These are phyloP conservation scores for Cymodocea nodosa DNA, from an alignment of 116 monocot genomes.

Conservation along the genomic window DNA sequence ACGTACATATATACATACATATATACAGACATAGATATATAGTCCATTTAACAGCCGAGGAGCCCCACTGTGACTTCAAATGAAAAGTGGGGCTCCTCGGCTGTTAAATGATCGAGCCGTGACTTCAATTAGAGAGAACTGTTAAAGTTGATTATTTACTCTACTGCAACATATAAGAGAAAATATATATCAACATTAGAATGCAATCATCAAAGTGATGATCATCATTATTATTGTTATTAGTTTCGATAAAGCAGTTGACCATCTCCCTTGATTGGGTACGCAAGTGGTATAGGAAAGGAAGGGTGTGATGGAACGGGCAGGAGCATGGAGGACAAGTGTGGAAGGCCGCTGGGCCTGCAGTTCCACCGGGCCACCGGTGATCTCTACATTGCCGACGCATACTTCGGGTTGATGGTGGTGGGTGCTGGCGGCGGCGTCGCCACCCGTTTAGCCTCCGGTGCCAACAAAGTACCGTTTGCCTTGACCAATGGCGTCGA, in stretches of 20 bases:
- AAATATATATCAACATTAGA: too few relatives aligned
- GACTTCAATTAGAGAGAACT: too few relatives aligned
- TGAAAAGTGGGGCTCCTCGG: too few relatives aligned
- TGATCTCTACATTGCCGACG: conserved; percentile 64
- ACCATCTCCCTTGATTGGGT: background rate
- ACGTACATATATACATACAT: background rate
- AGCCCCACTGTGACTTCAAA: too few relatives aligned
- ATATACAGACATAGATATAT: too few relatives aligned
- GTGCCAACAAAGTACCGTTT: conserved; percentile 27
- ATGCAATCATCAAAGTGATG: too few relatives aligned
- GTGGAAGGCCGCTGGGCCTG: conserved; percentile 59
- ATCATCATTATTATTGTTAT: too few relatives aligned
- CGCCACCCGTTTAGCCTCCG: conserved; percentile 16
- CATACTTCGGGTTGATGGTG: conserved; percentile 35
- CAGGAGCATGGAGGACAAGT: conserved; percentile 18
- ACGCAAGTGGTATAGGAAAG: conserved; percentile 1
- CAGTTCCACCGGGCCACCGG: conserved; percentile 34
- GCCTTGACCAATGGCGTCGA: conserved; percentile 45
- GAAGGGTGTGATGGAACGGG: conserved; percentile 15
- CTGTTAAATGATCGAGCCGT: too few relatives aligned
- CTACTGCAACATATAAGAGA: too few relatives aligned
- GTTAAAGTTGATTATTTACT: too few relatives aligned
- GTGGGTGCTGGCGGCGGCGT: conserved; percentile 22
- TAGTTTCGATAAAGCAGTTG: too few relatives aligned
- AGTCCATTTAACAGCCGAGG: too few relatives aligned